Evolutionary conservation across 192 early-diverging fungal species (phyloP).

Genomic region (Backusella circina): DNA sequence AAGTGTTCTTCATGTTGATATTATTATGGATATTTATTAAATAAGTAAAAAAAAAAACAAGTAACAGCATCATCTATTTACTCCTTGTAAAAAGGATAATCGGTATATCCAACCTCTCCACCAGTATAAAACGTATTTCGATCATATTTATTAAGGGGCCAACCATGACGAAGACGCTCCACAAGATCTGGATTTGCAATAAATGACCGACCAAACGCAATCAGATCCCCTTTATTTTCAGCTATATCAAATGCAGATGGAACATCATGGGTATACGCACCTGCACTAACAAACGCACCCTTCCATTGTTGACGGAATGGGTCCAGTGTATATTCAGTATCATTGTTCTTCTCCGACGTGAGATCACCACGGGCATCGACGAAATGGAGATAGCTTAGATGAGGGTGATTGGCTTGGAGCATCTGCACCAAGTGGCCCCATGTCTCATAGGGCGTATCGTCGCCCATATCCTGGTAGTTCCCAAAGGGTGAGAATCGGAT

Average conservation of each 20-base stretch:
- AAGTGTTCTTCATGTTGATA: too few species aligned
- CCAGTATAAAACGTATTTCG: not conserved
- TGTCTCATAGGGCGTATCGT: conserved; percentile 22
- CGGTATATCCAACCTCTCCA: not conserved
- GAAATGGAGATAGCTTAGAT: conserved; percentile 31
- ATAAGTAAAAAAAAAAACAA: too few species aligned
- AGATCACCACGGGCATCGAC: conserved; percentile 20
- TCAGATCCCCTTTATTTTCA: conserved; percentile 3
- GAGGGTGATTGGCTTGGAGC: conserved; percentile 22
- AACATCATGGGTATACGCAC: conserved; percentile 7
- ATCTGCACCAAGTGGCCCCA: conserved; percentile 17
- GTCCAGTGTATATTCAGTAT: not conserved
- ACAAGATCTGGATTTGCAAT: not conserved
- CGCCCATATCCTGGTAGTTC: conserved; percentile 25
- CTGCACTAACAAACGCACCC: conserved; percentile 18
- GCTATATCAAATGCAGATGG: not conserved
- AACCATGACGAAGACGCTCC: not conserved
- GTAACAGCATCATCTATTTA: too few species aligned
- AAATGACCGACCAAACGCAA: not conserved
- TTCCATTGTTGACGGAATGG: conserved; percentile 16
- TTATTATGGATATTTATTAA: too few species aligned
- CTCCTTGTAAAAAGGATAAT: not conserved
- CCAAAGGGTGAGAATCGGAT: conserved; percentile 29
- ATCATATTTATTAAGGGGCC: not conserved
- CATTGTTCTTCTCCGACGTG: conserved; percentile 23